phyloP scores from a whole-genome alignment of 345 rosid species.

The Boechera divaricarpa region DNA sequence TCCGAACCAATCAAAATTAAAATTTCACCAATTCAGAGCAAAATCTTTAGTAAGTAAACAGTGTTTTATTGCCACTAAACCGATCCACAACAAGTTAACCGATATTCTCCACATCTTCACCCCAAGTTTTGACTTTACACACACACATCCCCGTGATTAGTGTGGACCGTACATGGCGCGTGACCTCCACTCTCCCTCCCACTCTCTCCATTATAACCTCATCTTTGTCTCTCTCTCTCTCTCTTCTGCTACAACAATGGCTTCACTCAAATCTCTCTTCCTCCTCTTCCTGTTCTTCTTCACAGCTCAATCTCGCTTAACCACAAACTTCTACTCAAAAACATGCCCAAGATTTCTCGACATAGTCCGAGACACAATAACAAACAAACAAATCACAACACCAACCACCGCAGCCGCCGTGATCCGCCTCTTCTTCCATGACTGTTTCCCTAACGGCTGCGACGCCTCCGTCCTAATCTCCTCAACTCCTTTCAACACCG shows the following conservation, averaged over 20 bases:
- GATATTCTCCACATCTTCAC: not conserved
- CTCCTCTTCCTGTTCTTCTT: conserved; percentile 32
- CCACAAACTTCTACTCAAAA: conserved; percentile 62
- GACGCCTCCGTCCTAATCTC: conserved; percentile 75
- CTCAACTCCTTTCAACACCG: conserved; percentile 65
- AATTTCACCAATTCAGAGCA: not conserved
- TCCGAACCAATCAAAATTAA: not conserved
- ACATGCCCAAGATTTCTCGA: conserved; percentile 71
- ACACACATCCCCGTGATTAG: conserved; percentile 39
- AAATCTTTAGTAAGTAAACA: not conserved
- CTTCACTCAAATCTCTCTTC: conserved; percentile 35
- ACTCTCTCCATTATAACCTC: conserved; percentile 33
- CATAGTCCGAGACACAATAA: conserved; percentile 67
- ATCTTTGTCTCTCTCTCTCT: not conserved
- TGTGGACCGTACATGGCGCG: conserved; percentile 40
- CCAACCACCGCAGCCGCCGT: conserved; percentile 94
- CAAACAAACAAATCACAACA: conserved; percentile 72
- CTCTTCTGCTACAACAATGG: conserved; percentile 34
- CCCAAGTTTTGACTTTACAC: conserved; percentile 26
- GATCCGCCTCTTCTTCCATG: conserved; percentile 82
- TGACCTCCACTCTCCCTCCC: conserved; percentile 31
- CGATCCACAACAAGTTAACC: too few species aligned
- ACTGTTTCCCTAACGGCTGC: conserved; percentile 81
- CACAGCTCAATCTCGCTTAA: conserved; percentile 51
- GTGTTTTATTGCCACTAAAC: not conserved